phyloP scores from a whole-genome alignment of 768 basidiomycete species.

The Boletus rufocinnamomeus region DNA sequence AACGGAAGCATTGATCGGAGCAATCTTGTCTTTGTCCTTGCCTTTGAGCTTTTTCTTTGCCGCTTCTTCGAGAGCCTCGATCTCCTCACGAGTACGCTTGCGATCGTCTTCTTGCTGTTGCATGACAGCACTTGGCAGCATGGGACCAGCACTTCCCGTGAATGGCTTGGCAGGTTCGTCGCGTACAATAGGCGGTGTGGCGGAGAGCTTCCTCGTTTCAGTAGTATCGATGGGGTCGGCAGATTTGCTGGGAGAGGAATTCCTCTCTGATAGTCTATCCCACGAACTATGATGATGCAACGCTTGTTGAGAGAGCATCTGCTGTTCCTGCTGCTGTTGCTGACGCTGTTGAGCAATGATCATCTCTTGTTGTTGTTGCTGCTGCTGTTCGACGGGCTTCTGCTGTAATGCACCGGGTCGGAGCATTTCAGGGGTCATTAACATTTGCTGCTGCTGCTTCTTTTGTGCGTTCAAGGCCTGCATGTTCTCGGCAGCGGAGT shows the following conservation, averaged over 20 bases:
- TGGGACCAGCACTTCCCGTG: slow-evolving; percentile 22
- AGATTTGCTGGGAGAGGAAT: slow-evolving; percentile 30
- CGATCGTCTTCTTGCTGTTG: slow-evolving; percentile 55
- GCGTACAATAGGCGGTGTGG: slow-evolving; percentile 77
- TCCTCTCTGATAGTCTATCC: slow-evolving; percentile 45
- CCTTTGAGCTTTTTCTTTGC: slow-evolving; percentile 52
- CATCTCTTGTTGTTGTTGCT: slow-evolving; percentile 25
- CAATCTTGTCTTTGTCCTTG: slow-evolving; percentile 50
- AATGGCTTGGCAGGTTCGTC: slow-evolving; percentile 40
- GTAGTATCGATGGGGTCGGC: slow-evolving; percentile 68
- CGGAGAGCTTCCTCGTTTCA: slow-evolving; percentile 77
- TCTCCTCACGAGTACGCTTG: slow-evolving; percentile 54
- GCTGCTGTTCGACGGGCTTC: slow-evolving; percentile 17
- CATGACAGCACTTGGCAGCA: slow-evolving; percentile 42
- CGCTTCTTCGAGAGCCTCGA: slow-evolving; percentile 45
- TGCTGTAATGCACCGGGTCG: slow-evolving; percentile 38
- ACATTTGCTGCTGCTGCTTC: slow-evolving; percentile 25
- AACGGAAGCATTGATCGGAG: slow-evolving; percentile 31
- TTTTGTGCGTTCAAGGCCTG: slow-evolving; percentile 37
- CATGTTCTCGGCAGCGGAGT: slow-evolving; percentile 57
- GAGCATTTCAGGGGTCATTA: slow-evolving; percentile 37
- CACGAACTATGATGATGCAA: slow-evolving; percentile 49
- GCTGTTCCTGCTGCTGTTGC: slow-evolving; percentile 38
- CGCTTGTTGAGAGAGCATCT: slow-evolving; percentile 27
- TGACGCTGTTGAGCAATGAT: slow-evolving; percentile 37